Percentiles rank a stretch among this genome's conserved stretches.
Evolutionary conservation across 495 filamentous ascomycete genomes (phyloP).

Genomic region (Penicillium desertorum): DNA sequence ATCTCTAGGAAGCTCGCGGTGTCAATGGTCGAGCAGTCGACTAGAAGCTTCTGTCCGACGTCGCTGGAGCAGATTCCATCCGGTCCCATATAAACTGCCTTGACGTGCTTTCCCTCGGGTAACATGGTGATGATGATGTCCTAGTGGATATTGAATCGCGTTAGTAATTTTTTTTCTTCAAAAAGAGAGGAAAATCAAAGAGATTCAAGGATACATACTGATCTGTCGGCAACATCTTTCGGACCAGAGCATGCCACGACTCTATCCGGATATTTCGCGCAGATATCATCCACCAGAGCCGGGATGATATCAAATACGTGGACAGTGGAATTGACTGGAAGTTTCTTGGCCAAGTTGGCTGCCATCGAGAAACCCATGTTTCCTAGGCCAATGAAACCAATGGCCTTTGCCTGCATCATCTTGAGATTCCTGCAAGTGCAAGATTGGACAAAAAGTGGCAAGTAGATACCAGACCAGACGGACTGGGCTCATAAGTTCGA

Average conservation of each 20-base stretch:
- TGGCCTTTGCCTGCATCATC: not conserved
- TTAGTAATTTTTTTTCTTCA: not conserved
- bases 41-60: slow-evolving; percentile 32
- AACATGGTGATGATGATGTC: slow-evolving; percentile 65
- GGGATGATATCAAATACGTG: slow-evolving; percentile 43
- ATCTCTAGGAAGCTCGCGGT: slow-evolving; percentile 41
- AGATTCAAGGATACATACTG: slow-evolving; percentile 25
- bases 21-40: slow-evolving; percentile 51
- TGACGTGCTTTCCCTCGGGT: slow-evolving; percentile 65
- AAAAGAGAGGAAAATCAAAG: slow-evolving; percentile 2
- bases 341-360: slow-evolving; percentile 39
- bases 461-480: not conserved
- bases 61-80: slow-evolving; percentile 36
- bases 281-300: slow-evolving; percentile 34
- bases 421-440: not conserved
- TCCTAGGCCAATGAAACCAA: slow-evolving; percentile 52
- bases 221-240: slow-evolving; percentile 43
- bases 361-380: slow-evolving; percentile 51
- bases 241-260: slow-evolving; percentile 29
- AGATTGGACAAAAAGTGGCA: not conserved
- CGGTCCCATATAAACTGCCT: slow-evolving; percentile 49
- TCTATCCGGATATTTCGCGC: slow-evolving; percentile 24
- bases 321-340: slow-evolving; percentile 27
- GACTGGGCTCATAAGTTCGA: not conserved
- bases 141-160: slow-evolving; percentile 33